A percentile compares a stretch with the other conserved stretches of the same genome.
phyloP scores from a whole-genome alignment of 768 basidiomycete genomes.

The Suillus subluteus region DNA sequence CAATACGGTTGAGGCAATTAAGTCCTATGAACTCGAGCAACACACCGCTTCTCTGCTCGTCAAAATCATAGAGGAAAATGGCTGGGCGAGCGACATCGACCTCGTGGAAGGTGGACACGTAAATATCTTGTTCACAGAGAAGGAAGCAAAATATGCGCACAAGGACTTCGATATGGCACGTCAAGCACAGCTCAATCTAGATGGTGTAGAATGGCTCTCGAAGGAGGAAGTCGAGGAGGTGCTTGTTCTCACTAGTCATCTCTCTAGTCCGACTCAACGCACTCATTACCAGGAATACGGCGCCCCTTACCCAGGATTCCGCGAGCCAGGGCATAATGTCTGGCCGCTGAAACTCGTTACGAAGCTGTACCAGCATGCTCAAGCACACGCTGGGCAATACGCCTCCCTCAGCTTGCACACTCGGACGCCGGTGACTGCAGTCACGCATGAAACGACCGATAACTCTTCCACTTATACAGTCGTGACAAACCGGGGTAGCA shows the following conservation, averaged over 20 bases:
- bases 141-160: constrained; percentile 42
- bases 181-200: constrained; percentile 52
- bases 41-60: constrained; percentile 55
- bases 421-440: constrained; percentile 65
- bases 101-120: constrained; percentile 61
- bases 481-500: constrained; percentile 65
- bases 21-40: constrained; percentile 57
- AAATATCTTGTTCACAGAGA: constrained; percentile 48
- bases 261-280: background rate
- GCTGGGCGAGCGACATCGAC: constrained; percentile 57
- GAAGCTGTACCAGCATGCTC: constrained; percentile 54
- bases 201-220: constrained; percentile 48
- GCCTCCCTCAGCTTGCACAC: constrained; percentile 67
- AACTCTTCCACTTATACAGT: constrained; percentile 35
- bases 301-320: constrained; percentile 54
- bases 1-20: constrained; percentile 58
- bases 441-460: constrained; percentile 21
- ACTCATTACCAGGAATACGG: constrained; percentile 28
- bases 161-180: constrained; percentile 57
- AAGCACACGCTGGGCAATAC: constrained; percentile 24
- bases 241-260: constrained; percentile 14
- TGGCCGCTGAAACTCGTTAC: constrained; percentile 87
- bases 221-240: constrained; percentile 54
- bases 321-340: constrained; percentile 61
- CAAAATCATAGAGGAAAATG: constrained; percentile 47